Base-by-base conservation (phyloP, 1,284 basidiomycete species). In the Uromyces viciae-fabae region DNA sequence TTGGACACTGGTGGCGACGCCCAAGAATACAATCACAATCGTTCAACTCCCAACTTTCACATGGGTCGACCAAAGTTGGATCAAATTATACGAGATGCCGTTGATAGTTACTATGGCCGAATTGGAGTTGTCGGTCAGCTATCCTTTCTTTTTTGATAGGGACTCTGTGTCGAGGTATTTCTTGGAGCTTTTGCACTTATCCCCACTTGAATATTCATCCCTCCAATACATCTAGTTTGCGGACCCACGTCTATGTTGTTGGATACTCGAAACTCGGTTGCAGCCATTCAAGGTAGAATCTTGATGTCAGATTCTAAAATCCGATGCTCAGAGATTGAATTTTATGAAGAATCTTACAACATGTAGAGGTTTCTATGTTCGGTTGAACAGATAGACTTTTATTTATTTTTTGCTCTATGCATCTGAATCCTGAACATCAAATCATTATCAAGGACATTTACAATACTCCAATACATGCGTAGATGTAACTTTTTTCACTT, bases 181-280 rank as follows among this genome's bases (percentile, higher is more conserved):
- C 22, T 66, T 4, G 19, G 33, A 62, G n/a, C 11, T 66, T 76
- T 22, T 38, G 28, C n/a, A n/a, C n/a, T n/a, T n/a, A n/a, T n/a
- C n/a, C n/a, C n/a, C n/a, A n/a, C n/a, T n/a, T n/a, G n/a, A n/a
- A n/a, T n/a, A n/a, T n/a, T n/a, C n/a, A n/a, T n/a, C n/a, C n/a
- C n/a, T n/a, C n/a, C n/a, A n/a, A n/a, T n/a, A n/a, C n/a, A n/a
- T n/a, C n/a, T 76, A 78, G 76, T 71, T 14, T 88, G 88, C 81
- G 88, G 88, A 0, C 87, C 88, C 0, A 83, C 84, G 2, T 83
- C 83, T 9, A 85, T 88, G 81, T 82, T 85, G 33, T 85, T 84
- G 69, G 87, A 87, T 74, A 86, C 86, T 8, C 83, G 87, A 8
- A 87, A 86, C 73, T 85, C 86, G 0, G 87, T 87, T 0, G 86